Evolutionary conservation across 257 asterid species (phyloP).

Genomic region (Solanum lignicaule): DNA sequence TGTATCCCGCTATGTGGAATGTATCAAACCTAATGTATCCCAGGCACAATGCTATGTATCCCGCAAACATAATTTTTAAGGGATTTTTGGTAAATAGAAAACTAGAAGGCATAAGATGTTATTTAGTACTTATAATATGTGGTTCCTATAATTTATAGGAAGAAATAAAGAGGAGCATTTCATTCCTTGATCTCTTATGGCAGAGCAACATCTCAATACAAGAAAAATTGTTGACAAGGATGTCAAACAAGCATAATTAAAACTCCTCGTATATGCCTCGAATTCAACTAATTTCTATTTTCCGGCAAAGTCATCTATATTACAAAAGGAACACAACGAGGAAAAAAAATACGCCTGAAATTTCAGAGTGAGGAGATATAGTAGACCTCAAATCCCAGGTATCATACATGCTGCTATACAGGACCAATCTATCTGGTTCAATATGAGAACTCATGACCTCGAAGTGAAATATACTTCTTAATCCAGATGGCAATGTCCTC

Average conservation of each 20-base stretch:
- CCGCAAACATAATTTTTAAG: too few relatives aligned
- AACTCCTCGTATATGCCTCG: constrained; percentile 2
- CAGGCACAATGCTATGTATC: too few relatives aligned
- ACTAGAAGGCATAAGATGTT: too few relatives aligned
- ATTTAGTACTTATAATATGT: too few relatives aligned
- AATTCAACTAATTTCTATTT: constrained; percentile 15
- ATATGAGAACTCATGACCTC: constrained; percentile 92
- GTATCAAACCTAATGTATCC: too few relatives aligned
- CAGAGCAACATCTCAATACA: neutral
- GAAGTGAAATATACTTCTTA: constrained; percentile 70
- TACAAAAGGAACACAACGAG: constrained; percentile 20
- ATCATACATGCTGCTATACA: neutral
- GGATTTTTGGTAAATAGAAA: too few relatives aligned
- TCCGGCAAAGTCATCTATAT: constrained; percentile 21
- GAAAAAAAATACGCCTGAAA: neutral
- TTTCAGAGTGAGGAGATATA: neutral
- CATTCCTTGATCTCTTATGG: neutral
- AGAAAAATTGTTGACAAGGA: constrained; percentile 18
- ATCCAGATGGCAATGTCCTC: constrained; percentile 92
- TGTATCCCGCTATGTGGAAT: too few relatives aligned
- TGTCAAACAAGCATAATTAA: neutral
- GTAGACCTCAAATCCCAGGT: neutral
- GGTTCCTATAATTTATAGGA: too few relatives aligned
- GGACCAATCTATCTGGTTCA: constrained; percentile 18
- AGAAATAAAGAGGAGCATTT: neutral